Conservation (phyloP, 192 early-diverging fungal species). For the Backusella australiensis region DNA sequence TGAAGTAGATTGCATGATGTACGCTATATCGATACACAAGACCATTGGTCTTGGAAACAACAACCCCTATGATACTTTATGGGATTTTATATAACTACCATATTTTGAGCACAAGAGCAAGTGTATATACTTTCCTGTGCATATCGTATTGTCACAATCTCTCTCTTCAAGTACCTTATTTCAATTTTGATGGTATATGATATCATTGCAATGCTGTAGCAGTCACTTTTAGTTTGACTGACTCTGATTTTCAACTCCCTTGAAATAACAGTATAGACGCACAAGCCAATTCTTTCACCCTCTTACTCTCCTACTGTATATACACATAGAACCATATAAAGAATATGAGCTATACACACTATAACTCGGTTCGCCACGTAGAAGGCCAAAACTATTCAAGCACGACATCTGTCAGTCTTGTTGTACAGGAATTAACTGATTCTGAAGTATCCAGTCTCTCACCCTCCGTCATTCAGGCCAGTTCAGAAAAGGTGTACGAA, state of each 20-base stretch:
- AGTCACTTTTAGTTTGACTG: not conserved
- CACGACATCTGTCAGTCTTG: not conserved
- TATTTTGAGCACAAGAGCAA: too few species aligned
- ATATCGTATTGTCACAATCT: too few species aligned
- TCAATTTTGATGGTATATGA: not conserved
- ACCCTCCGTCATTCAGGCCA: constrained; percentile 2
- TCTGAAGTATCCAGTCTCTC: not conserved
- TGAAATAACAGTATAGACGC: not conserved
- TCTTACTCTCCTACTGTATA: not conserved
- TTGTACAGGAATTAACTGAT: constrained; percentile 8
- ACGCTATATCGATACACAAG: too few species aligned
- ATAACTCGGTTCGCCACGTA: not conserved
- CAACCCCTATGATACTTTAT: too few species aligned
- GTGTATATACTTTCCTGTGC: too few species aligned
- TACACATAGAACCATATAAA: not conserved
- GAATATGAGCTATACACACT: not conserved
- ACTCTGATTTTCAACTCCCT: not conserved
- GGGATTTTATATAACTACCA: too few species aligned
- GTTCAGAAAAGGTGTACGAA: not conserved
- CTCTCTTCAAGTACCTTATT: too few species aligned
- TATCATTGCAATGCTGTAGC: not conserved
- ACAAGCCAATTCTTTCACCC: not conserved
- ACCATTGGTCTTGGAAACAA: too few species aligned
- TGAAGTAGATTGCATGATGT: too few species aligned
- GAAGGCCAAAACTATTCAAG: not conserved